Evolutionary conservation across 805 yeast species (phyloP).

Genomic region (Clavispora asparagi): DNA sequence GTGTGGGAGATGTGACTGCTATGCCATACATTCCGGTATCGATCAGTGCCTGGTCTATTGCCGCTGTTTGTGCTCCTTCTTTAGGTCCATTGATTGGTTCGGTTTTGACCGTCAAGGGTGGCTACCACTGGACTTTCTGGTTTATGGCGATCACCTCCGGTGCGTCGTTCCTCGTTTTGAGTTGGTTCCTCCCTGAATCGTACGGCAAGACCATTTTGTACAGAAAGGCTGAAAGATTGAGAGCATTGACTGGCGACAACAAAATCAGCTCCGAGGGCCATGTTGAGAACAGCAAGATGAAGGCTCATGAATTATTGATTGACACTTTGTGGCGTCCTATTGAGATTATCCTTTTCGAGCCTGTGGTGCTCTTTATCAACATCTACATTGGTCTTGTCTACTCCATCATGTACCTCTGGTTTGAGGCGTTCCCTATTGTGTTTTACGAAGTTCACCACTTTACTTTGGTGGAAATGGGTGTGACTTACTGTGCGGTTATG

Average conservation of each 20-base stretch:
- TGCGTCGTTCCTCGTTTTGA: conserved; percentile 27
- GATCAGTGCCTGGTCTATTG: conserved; percentile 48
- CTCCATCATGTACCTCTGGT: conserved; percentile 50
- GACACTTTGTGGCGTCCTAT: conserved; percentile 45
- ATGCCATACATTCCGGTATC: conserved; percentile 41
- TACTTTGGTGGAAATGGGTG: conserved; percentile 43
- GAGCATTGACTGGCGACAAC: conserved; percentile 46
- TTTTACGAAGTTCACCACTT: conserved; percentile 42
- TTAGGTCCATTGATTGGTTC: conserved; percentile 56
- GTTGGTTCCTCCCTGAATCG: conserved; percentile 46
- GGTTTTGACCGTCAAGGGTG: conserved; percentile 25
- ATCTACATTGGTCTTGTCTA: conserved; percentile 48
- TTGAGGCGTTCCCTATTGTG: conserved; percentile 59
- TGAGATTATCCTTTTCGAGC: conserved; percentile 47
- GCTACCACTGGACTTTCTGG: conserved; percentile 57
- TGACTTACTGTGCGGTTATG: conserved; percentile 41
- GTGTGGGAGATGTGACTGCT: conserved; percentile 44
- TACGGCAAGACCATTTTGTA: conserved; percentile 39
- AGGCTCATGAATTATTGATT: conserved; percentile 15
- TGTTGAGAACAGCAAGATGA: conserved; percentile 20
- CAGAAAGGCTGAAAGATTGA: conserved; percentile 44
- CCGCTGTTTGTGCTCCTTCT: conserved; percentile 50
- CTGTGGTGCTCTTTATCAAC: conserved; percentile 51
- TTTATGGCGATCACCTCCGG: conserved; percentile 40
- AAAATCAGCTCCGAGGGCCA: conserved; percentile 40